These are phyloP conservation scores for Aspergillus brasiliensis DNA, from an alignment of 2,329 filamentous ascomycete species.

Conservation along the genomic window DNA sequence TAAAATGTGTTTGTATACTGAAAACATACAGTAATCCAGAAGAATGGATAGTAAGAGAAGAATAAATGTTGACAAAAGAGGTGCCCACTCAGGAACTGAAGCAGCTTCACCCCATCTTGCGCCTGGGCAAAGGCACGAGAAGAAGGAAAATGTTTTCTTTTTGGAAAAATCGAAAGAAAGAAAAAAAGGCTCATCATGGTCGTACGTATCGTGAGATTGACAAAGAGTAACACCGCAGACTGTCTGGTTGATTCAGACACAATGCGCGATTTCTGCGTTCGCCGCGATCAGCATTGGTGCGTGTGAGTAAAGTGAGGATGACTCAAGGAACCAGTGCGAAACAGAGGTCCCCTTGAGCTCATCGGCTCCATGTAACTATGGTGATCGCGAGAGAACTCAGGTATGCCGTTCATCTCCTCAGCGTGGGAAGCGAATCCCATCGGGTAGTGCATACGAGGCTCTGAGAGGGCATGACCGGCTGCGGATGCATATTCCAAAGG, in stretches of 20 bases:
- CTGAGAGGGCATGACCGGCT: conserved; percentile 27
- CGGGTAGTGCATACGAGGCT: conserved; percentile 31
- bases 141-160: background rate
- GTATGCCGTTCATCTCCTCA: conserved; percentile 29
- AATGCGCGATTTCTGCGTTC: background rate
- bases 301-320: conserved; percentile 29
- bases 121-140: background rate
- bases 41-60: background rate
- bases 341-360: conserved; percentile 24
- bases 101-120: background rate
- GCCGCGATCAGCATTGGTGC: background rate
- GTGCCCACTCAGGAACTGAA: background rate
- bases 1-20: conserved; percentile 28
- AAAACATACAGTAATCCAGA: background rate
- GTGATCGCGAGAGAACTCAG: conserved; percentile 19
- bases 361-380: conserved; percentile 22
- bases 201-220: conserved; percentile 30
- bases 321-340: conserved; percentile 36
- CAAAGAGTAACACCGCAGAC: background rate
- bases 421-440: conserved; percentile 30
- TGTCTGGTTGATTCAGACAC: background rate
- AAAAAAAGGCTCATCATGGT: conserved; percentile 13
- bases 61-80: background rate
- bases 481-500: conserved; percentile 32
- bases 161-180: conserved; percentile 16